These are phyloP conservation scores for Mortierella sp. DNA, from an alignment of 371 early-diverging fungal species.

Conservation along the genomic window DNA sequence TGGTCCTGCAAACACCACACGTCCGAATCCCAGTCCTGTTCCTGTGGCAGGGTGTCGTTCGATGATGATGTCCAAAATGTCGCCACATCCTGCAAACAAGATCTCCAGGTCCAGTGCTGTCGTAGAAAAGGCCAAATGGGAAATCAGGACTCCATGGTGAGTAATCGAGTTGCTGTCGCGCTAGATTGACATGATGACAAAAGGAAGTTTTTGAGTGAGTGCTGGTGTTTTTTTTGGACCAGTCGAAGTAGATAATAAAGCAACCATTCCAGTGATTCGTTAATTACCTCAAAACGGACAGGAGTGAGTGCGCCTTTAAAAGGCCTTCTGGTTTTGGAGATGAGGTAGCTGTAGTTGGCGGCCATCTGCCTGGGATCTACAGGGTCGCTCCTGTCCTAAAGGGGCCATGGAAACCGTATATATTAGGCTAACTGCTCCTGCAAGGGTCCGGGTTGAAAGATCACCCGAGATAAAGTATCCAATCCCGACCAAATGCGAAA, in stretches of 20 bases:
- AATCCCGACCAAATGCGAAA: not conserved
- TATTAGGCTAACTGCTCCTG: not conserved
- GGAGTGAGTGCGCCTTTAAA: conserved; percentile 49
- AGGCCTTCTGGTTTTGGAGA: conserved; percentile 47
- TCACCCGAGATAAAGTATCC: not conserved
- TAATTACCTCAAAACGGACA: conserved; percentile 46
- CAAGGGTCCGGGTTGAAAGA: not conserved
- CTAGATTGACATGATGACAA: conserved; percentile 1
- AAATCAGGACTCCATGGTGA: conserved; percentile 52
- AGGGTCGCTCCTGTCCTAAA: conserved; percentile 46
- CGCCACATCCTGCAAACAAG: conserved; percentile 68
- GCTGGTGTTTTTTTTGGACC: not conserved
- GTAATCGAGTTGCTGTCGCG: conserved; percentile 47
- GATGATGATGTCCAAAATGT: conserved; percentile 64
- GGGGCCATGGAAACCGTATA: not conserved
- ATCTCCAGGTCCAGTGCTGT: conserved; percentile 54
- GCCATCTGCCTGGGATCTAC: conserved; percentile 52
- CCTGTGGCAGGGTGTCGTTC: conserved; percentile 68
- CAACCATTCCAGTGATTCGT: not conserved
- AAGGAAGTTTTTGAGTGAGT: not conserved
- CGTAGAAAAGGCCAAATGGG: conserved; percentile 47
- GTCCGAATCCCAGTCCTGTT: conserved; percentile 68
- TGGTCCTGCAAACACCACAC: conserved; percentile 63
- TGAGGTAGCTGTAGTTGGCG: conserved; percentile 53
- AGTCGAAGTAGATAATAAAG: not conserved